Conservation (phyloP, 192 early-diverging fungal species). For the Pecoramyces ruminantium region DNA sequence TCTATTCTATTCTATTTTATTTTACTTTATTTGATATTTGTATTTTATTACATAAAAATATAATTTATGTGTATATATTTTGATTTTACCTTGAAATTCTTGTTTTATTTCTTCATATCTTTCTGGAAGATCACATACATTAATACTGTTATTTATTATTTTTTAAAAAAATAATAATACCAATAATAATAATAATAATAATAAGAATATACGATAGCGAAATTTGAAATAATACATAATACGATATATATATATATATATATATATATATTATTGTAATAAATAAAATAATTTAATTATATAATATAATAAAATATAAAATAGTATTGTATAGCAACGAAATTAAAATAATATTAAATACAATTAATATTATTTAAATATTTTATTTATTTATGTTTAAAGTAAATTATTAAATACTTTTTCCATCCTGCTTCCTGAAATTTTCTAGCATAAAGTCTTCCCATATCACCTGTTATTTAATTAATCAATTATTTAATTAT, state of each 20-base stretch:
- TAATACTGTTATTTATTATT: conserved; percentile 28
- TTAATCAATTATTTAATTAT: no score
- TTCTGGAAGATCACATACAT: conserved; percentile 73
- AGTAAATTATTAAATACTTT: no score
- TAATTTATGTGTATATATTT: no score
- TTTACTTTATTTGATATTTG: neutral
- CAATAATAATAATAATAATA: neutral
- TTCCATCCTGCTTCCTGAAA: conserved; percentile 67
- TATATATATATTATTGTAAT: no score
- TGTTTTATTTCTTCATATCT: conserved; percentile 46
- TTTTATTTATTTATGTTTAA: no score
- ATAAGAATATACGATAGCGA: neutral
- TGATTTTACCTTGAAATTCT: conserved; percentile 26
- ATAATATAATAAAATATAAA: no score
- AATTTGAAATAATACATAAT: no score
- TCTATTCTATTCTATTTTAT: neutral
- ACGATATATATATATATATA: no score
- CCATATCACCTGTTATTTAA: conserved; percentile 82
- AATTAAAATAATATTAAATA: neutral
- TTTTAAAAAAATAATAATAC: neutral
- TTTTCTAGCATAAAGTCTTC: conserved; percentile 61
- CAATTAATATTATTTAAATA: no score
- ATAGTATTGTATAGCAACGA: no score
- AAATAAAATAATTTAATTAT: no score
- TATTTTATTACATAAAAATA: no score